Conservation (phyloP, 176 grass and related monocot genomes). For the Zea luxurians region DNA sequence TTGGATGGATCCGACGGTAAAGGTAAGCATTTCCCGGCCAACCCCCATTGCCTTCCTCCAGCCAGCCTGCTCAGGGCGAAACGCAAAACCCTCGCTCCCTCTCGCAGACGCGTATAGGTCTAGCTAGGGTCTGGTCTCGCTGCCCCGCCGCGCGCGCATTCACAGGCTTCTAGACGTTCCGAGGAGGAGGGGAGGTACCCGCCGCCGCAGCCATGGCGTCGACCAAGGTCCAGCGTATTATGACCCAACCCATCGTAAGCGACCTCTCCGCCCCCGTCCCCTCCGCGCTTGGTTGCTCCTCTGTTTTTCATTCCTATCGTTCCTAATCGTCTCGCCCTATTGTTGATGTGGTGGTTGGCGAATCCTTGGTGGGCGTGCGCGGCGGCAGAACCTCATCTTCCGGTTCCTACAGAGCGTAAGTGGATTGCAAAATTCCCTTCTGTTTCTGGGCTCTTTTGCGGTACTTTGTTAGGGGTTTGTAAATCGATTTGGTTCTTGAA, state of each 20-base stretch:
- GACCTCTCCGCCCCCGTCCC: neutral
- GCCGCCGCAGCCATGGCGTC: slow-evolving; percentile 76
- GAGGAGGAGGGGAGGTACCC: neutral
- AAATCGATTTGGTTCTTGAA: neutral
- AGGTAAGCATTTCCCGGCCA: neutral
- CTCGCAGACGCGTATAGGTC: neutral
- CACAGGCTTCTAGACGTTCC: neutral
- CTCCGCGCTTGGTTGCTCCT: neutral
- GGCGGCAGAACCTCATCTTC: slow-evolving; percentile 88
- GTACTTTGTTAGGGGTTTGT: neutral
- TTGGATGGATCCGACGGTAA: neutral
- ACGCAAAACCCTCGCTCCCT: slow-evolving; percentile 27
- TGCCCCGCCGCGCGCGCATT: neutral
- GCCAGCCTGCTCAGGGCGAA: neutral
- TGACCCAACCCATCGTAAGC: slow-evolving; percentile 98
- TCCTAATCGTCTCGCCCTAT: slow-evolving; percentile 17
- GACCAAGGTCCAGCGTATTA: slow-evolving; percentile 95
- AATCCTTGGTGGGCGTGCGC: neutral
- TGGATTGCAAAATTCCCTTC: neutral
- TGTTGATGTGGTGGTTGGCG: neutral
- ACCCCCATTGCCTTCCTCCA: too few species aligned
- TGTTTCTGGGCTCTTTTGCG: neutral
- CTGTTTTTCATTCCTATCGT: neutral
- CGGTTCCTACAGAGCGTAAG: slow-evolving; percentile 98
- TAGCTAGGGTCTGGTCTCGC: neutral